Evolutionary conservation across 2,329 filamentous ascomycete genomes (phyloP).

Genomic region (Colletotrichum eleusines): DNA sequence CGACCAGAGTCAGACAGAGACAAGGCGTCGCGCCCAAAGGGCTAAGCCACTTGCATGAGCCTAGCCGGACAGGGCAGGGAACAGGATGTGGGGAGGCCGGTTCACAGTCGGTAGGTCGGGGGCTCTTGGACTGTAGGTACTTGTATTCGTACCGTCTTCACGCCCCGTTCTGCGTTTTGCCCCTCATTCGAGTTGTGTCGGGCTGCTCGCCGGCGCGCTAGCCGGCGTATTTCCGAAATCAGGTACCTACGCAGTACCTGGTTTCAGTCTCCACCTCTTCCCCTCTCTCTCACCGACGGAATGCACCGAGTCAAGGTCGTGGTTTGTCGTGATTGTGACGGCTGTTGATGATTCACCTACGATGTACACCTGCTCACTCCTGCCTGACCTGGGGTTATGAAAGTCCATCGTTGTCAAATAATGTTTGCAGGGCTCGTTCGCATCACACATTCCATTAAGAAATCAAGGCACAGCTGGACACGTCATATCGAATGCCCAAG

Average conservation of each 20-base stretch:
- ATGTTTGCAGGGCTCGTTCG: not conserved
- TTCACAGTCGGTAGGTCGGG: not conserved
- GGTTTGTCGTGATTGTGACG: not conserved
- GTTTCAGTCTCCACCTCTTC: not conserved
- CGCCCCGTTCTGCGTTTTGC: not conserved
- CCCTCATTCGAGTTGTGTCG: not conserved
- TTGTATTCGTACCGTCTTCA: not conserved
- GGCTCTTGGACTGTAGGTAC: not conserved
- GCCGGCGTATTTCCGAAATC: conserved; percentile 34
- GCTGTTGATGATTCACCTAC: not conserved
- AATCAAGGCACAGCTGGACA: no score
- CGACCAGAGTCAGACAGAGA: conserved; percentile 21
- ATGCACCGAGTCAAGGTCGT: not conserved
- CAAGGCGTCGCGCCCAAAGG: conserved; percentile 30
- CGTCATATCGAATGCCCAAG: not conserved
- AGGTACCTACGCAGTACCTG: not conserved
- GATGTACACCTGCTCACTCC: no score
- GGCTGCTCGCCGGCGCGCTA: not conserved
- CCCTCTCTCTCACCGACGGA: conserved; percentile 1
- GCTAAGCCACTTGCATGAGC: conserved; percentile 36
- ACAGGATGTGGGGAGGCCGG: conserved; percentile 30
- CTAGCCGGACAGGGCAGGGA: conserved; percentile 32
- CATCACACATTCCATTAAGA: not conserved
- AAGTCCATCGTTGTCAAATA: not conserved
- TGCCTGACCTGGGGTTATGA: not conserved